Evolutionary conservation across 805 yeast genomes (phyloP).

Genomic region (Candida qinlingensis): DNA sequence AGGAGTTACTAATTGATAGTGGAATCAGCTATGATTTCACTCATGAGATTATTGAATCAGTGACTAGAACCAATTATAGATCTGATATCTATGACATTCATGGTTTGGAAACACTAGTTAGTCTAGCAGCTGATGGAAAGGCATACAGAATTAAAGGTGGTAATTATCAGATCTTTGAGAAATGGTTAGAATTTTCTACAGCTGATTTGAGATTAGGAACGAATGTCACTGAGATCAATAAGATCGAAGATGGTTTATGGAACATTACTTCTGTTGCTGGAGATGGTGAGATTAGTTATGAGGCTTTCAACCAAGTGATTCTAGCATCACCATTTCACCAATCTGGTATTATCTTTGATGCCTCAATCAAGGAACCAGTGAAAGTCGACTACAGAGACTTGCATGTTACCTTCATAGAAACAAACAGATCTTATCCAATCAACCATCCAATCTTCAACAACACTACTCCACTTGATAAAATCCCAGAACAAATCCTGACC

Average conservation of each 20-base stretch:
- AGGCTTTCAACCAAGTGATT: constrained; percentile 37
- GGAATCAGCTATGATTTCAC: constrained; percentile 24
- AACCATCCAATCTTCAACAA: constrained; percentile 15
- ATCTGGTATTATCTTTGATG: constrained; percentile 22
- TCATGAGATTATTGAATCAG: constrained; percentile 32
- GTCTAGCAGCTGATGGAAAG: constrained; percentile 32
- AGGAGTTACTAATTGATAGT: constrained; percentile 19
- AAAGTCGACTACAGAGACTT: constrained; percentile 34
- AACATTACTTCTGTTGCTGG: constrained; percentile 7
- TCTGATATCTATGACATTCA: constrained; percentile 38
- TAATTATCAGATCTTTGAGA: constrained; percentile 38
- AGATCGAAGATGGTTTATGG: constrained; percentile 8
- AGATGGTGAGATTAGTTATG: constrained; percentile 3
- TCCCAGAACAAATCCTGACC: constrained; percentile 16
- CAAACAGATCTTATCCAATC: constrained; percentile 19
- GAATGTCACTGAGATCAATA: constrained; percentile 23
- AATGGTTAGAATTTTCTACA: constrained; percentile 30
- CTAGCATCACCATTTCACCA: constrained; percentile 38
- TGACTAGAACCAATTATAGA: constrained; percentile 41
- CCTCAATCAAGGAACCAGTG: constrained; percentile 6
- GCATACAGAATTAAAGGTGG: constrained; percentile 37
- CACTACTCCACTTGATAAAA: not conserved
- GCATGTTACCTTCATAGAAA: constrained; percentile 33
- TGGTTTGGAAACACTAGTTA: constrained; percentile 36
- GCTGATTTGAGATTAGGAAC: constrained; percentile 29